These are phyloP conservation scores for Pichia heedii DNA, from an alignment of 805 yeast species.

Conservation along the genomic window DNA sequence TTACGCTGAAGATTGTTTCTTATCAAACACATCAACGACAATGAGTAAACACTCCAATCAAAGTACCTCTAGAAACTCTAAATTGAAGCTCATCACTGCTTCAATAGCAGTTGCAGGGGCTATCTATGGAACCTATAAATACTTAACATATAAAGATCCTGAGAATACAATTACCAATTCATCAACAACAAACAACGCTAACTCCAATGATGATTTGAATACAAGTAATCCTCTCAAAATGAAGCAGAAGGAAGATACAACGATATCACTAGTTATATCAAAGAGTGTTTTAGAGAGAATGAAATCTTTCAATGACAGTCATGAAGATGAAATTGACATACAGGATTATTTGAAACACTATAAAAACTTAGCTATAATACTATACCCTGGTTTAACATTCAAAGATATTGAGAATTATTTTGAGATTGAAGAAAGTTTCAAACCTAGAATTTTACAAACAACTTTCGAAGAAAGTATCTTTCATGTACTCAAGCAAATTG, in stretches of 20 bases:
- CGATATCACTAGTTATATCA: conserved; percentile 16
- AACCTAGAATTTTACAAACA: conserved; percentile 34
- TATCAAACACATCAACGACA: no score
- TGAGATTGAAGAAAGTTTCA: conserved; percentile 16
- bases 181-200: no score
- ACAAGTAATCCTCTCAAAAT: neutral
- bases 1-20: no score
- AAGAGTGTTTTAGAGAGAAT: conserved; percentile 6
- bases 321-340: conserved; percentile 7
- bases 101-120: no score
- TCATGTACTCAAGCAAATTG: conserved; percentile 46
- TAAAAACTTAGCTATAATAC: conserved; percentile 19
- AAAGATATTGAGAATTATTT: conserved; percentile 11
- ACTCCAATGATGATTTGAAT: neutral
- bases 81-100: no score
- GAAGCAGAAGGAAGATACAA: conserved; percentile 5
- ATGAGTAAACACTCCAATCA: no score
- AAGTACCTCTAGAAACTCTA: no score
- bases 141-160: no score
- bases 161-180: no score
- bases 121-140: no score
- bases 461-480: conserved; percentile 41
- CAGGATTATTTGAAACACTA: conserved; percentile 10
- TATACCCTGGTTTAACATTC: conserved; percentile 21
- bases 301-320: conserved; percentile 3